These are phyloP conservation scores for Pichia exigua DNA, from an alignment of 805 yeast genomes.

Conservation along the genomic window DNA sequence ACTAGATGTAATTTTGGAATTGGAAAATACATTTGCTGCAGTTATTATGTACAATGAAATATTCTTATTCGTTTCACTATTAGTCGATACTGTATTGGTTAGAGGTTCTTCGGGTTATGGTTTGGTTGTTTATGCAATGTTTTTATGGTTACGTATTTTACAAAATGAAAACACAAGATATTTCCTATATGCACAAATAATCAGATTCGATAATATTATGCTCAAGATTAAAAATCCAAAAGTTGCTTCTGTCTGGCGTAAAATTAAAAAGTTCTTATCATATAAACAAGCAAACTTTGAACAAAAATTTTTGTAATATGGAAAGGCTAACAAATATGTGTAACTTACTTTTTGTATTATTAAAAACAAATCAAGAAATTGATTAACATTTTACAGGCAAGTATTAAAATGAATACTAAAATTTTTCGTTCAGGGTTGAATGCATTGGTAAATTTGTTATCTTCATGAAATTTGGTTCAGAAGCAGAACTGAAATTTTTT, in stretches of 20 bases:
- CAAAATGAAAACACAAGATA: slow-evolving; percentile 41
- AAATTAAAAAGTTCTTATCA: slow-evolving; percentile 33
- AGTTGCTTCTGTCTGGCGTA: slow-evolving; percentile 34
- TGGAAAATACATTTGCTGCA: slow-evolving; percentile 33
- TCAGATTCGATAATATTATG: slow-evolving; percentile 36
- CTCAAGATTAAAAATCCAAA: slow-evolving; percentile 38
- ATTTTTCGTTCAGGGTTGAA: neutral
- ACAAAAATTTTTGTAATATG: slow-evolving; percentile 14
- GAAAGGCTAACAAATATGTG: neutral
- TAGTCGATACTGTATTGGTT: slow-evolving; percentile 52
- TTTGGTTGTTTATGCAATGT: slow-evolving; percentile 44
- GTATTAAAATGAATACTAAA: neutral
- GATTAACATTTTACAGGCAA: neutral
- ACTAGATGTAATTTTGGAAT: slow-evolving; percentile 32
- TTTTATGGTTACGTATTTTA: slow-evolving; percentile 67
- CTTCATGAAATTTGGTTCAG: slow-evolving; percentile 75
- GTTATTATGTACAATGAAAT: slow-evolving; percentile 57
- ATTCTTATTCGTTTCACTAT: slow-evolving; percentile 42
- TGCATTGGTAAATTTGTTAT: slow-evolving; percentile 57
- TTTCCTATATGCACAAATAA: slow-evolving; percentile 35
- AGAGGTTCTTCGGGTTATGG: slow-evolving; percentile 68
- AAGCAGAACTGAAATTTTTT: slow-evolving; percentile 88
- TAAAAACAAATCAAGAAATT: neutral
- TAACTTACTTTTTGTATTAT: neutral
- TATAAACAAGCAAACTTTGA: slow-evolving; percentile 32